phyloP scores from a whole-genome alignment of 2,329 filamentous ascomycete genomes.

The Keithomyces neogunnii region DNA sequence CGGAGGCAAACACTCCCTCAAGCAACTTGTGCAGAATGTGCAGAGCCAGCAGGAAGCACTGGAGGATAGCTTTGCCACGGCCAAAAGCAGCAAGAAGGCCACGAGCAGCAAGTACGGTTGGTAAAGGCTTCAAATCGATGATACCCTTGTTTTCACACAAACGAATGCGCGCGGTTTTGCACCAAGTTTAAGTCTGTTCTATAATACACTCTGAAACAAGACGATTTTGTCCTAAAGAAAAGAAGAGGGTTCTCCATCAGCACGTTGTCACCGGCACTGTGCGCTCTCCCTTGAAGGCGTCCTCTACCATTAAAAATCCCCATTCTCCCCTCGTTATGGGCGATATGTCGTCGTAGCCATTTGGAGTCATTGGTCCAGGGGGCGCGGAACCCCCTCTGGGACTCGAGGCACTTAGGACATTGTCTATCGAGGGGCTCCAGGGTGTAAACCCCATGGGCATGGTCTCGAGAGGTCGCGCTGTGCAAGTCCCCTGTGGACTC shows the following conservation, averaged over 20 bases:
- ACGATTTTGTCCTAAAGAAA: too few relatives aligned
- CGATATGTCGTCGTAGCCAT: conserved; percentile 53
- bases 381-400: conserved; percentile 14
- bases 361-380: conserved; percentile 46
- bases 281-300: conserved; percentile 32
- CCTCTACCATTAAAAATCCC: conserved; percentile 49
- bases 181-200: background rate
- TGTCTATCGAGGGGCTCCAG: conserved; percentile 34
- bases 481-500: conserved; percentile 19
- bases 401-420: conserved; percentile 26
- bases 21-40: conserved; percentile 78
- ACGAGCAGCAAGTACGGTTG: conserved; percentile 80
- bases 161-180: too few relatives aligned
- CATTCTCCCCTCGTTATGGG: conserved; percentile 55
- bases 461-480: conserved; percentile 27
- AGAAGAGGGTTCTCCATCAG: conserved; percentile 17
- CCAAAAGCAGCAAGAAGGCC: conserved; percentile 71
- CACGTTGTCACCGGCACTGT: conserved; percentile 45
- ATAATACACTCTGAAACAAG: background rate
- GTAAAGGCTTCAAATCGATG: conserved; percentile 20
- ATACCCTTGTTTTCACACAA: background rate
- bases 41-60: conserved; percentile 76
- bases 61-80: conserved; percentile 84
- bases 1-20: conserved; percentile 69
- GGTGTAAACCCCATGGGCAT: conserved; percentile 17